Conservation (phyloP, 2,329 filamentous ascomycete species). For the Aureobasidium lini region DNA sequence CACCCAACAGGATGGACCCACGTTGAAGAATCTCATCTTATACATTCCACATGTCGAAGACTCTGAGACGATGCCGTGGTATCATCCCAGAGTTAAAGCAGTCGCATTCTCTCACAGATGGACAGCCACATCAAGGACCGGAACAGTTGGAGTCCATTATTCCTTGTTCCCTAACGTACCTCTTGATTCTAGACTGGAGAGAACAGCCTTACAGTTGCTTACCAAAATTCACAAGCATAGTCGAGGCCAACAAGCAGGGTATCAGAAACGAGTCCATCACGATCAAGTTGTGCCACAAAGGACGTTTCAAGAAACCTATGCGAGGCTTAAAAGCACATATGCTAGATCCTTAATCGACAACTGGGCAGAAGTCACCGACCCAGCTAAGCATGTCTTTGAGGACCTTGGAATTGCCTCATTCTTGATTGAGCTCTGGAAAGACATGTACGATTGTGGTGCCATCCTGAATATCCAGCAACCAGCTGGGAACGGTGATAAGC, state of each 20-base stretch:
- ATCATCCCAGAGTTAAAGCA: constrained; percentile 70
- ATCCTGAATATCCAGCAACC: not conserved
- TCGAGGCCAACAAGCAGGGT: constrained; percentile 55
- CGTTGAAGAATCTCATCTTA: constrained; percentile 53
- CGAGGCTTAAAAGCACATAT: constrained; percentile 70
- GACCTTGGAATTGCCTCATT: constrained; percentile 88
- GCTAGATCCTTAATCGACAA: constrained; percentile 60
- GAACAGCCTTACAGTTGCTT: constrained; percentile 63
- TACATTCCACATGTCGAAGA: constrained; percentile 67
- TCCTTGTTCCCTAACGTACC: constrained; percentile 33
- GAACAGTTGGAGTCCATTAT: constrained; percentile 45
- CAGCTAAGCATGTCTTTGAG: constrained; percentile 89
- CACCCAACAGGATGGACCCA: constrained; percentile 22
- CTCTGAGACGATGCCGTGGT: constrained; percentile 67
- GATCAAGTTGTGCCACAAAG: constrained; percentile 73
- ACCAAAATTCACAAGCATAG: constrained; percentile 66
- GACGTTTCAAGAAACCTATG: constrained; percentile 74
- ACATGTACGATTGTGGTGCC: constrained; percentile 56
- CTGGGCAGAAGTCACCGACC: constrained; percentile 85
- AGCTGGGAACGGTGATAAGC: not conserved
- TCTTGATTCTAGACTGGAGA: constrained; percentile 37
- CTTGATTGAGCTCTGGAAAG: constrained; percentile 80
- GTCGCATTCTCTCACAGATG: constrained; percentile 65
- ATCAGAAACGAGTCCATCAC: constrained; percentile 76
- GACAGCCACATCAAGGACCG: constrained; percentile 16